Percentiles rank a stretch among this genome's conserved stretches.
These are phyloP conservation scores for Tolypocladium sp. DNA, from an alignment of 2,329 filamentous ascomycete species.

Conservation along the genomic window DNA sequence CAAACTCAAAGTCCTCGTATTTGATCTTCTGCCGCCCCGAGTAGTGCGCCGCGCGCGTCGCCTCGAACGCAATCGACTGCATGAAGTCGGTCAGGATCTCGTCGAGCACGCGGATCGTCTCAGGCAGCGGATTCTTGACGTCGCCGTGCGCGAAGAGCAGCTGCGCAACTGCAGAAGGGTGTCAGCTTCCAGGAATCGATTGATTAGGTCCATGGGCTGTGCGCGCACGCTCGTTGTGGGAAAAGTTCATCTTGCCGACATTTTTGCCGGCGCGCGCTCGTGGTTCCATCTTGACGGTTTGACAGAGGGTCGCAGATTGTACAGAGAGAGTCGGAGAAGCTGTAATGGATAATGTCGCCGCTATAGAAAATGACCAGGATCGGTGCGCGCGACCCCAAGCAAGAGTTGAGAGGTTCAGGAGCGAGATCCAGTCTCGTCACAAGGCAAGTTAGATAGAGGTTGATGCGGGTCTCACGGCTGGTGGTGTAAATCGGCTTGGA, in stretches of 20 bases:
- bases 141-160: constrained; percentile 78
- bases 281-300: constrained; percentile 54
- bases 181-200: neutral
- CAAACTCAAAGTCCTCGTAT: constrained; percentile 95
- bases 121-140: constrained; percentile 64
- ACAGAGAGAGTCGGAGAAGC: no score
- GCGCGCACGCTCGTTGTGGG: constrained; percentile 56
- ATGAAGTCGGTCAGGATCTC: constrained; percentile 97
- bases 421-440: neutral
- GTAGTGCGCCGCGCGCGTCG: constrained; percentile 76
- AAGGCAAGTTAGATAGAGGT: neutral
- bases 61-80: constrained; percentile 85
- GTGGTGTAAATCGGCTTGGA: neutral
- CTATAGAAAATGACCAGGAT: neutral
- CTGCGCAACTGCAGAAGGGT: constrained; percentile 47
- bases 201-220: neutral
- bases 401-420: neutral
- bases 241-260: constrained; percentile 77
- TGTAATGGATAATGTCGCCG: neutral
- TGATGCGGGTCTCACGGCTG: neutral
- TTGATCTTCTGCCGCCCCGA: constrained; percentile 93
- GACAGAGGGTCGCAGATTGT: neutral
- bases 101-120: constrained; percentile 81
- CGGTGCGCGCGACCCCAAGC: neutral
- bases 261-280: constrained; percentile 70